Conservation (phyloP, 2,329 filamentous ascomycete species). For the Thelonectria rubi region DNA sequence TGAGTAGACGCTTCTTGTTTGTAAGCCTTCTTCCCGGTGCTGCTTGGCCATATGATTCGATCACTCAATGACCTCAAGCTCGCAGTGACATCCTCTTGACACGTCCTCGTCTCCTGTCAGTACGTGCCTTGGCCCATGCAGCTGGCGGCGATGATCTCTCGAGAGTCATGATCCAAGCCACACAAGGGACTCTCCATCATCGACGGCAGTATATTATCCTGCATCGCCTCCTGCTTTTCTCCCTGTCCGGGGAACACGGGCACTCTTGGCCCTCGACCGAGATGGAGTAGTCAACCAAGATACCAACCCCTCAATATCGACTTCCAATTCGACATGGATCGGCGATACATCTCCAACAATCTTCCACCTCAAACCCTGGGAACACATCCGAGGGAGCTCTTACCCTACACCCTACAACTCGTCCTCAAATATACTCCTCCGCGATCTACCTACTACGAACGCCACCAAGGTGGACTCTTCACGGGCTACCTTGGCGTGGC, state of each 20-base stretch:
- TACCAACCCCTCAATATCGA: not conserved
- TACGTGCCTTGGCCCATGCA: no score
- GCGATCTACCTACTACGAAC: slow-evolving; percentile 45
- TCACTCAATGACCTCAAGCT: not conserved
- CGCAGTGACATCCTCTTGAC: no score
- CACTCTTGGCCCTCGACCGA: slow-evolving; percentile 4
- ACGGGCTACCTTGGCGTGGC: slow-evolving; percentile 64
- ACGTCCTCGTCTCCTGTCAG: no score
- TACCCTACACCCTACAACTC: slow-evolving; percentile 48
- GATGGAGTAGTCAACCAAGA: slow-evolving; percentile 1
- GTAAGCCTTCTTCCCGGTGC: no score
- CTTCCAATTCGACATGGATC: slow-evolving; percentile 33
- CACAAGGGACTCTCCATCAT: slow-evolving; percentile 11
- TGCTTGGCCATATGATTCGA: no score
- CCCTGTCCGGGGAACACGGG: slow-evolving; percentile 5
- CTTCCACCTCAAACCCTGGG: slow-evolving; percentile 44
- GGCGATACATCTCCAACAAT: slow-evolving; percentile 48
- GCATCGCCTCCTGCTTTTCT: not conserved
- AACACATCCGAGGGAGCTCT: slow-evolving; percentile 41
- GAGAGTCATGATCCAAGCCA: slow-evolving; percentile 31
- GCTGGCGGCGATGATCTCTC: slow-evolving; percentile 29
- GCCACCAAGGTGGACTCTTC: slow-evolving; percentile 58
- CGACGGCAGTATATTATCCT: slow-evolving; percentile 2
- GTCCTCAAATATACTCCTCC: slow-evolving; percentile 51
- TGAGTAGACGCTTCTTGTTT: no score